Conservation (phyloP, 2,329 filamentous ascomycete genomes). For the Colletotrichum sansevieriae region DNA sequence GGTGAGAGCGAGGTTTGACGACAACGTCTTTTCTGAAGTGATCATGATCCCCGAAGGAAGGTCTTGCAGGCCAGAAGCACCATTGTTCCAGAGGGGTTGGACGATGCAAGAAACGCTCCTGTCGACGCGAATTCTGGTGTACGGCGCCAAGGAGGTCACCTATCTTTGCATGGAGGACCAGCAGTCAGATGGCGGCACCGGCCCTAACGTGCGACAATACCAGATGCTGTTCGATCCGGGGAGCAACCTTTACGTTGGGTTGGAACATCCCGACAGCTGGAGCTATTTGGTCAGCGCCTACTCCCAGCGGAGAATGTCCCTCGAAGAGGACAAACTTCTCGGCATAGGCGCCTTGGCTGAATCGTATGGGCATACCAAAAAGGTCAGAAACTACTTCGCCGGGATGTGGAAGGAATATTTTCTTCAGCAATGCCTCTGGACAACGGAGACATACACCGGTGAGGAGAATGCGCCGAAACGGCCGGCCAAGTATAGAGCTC, state of each 20-base stretch:
- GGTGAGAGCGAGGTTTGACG: neutral
- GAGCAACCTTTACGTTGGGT: neutral
- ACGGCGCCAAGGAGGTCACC: neutral
- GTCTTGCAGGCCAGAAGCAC: neutral
- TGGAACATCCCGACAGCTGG: neutral
- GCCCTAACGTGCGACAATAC: neutral
- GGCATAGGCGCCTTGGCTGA: neutral
- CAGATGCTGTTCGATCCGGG: neutral
- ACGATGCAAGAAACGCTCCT: neutral
- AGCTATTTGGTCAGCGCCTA: neutral
- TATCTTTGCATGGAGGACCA: neutral
- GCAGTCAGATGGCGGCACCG: neutral
- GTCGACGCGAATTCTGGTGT: neutral
- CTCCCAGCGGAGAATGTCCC: neutral
- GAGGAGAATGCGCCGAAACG: neutral
- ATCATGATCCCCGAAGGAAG: neutral
- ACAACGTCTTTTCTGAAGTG: neutral
- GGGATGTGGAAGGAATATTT: neutral
- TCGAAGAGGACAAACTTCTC: neutral
- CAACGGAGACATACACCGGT: neutral
- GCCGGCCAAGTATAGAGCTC: neutral
- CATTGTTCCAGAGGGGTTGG: neutral
- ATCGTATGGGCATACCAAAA: neutral
- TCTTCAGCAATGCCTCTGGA: conserved; percentile 1
- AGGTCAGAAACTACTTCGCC: neutral